phyloP scores from a whole-genome alignment of 2,329 filamentous ascomycete genomes.

The Aspergillus tamarii region DNA sequence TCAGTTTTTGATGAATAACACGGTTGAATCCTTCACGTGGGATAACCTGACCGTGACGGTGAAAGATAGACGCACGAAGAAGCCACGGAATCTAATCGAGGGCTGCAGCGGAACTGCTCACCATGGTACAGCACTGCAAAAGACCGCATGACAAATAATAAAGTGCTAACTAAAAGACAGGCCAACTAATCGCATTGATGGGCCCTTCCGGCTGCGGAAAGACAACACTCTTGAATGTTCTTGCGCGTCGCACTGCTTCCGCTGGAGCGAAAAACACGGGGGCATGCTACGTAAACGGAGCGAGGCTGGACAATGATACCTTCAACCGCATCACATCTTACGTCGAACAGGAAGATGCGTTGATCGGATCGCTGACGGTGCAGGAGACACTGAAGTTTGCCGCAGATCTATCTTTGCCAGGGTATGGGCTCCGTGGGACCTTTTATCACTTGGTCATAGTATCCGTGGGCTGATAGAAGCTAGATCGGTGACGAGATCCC shows the following conservation, averaged over 20 bases:
- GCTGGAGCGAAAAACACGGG: conserved; percentile 59
- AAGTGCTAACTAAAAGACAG: conserved; percentile 39
- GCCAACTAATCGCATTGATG: conserved; percentile 79
- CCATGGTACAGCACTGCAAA: conserved; percentile 52
- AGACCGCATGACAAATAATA: not conserved
- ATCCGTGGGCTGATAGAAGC: not conserved
- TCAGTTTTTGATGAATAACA: conserved; percentile 56
- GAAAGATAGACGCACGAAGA: conserved; percentile 69
- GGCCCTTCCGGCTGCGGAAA: conserved; percentile 76
- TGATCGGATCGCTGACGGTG: conserved; percentile 80
- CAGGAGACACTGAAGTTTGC: conserved; percentile 79
- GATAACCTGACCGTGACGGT: conserved; percentile 69
- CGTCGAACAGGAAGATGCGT: conserved; percentile 85
- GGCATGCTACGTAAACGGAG: conserved; percentile 66
- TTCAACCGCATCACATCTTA: conserved; percentile 73
- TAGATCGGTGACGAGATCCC: conserved; percentile 56
- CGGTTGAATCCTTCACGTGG: conserved; percentile 69
- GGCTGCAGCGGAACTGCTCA: conserved; percentile 66
- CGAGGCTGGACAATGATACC: conserved; percentile 51
- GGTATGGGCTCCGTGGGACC: conserved; percentile 40
- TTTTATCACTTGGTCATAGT: not conserved
- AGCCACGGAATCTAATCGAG: conserved; percentile 65
- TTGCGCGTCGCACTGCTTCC: conserved; percentile 65
- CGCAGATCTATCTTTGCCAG: conserved; percentile 65
- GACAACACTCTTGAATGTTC: conserved; percentile 79